Conservation (phyloP, 1,284 basidiomycete genomes). For the Phellinidium pouzarii region DNA sequence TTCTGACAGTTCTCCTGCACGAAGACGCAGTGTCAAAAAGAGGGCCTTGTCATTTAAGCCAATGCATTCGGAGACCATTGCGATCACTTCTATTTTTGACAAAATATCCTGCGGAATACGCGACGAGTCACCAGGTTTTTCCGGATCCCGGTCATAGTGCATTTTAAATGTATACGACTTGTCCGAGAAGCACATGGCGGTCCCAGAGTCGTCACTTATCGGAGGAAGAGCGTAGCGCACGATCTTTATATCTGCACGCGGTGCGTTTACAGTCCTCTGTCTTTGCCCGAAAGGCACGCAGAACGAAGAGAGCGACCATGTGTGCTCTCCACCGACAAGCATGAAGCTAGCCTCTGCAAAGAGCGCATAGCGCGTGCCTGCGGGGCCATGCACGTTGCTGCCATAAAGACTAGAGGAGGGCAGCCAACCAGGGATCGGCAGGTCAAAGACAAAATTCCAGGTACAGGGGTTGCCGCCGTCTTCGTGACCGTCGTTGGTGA, state of each 20-base stretch:
- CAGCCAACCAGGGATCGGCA: slow-evolving; percentile 73
- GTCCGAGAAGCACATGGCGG: slow-evolving; percentile 21
- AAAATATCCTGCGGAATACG: slow-evolving; percentile 47
- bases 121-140: slow-evolving; percentile 9
- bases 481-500: slow-evolving; percentile 42
- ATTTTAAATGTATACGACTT: slow-evolving; percentile 39
- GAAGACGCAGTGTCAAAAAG: slow-evolving; percentile 52
- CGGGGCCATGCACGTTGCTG: slow-evolving; percentile 29
- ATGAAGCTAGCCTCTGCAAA: slow-evolving; percentile 57
- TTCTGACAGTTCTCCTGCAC: slow-evolving; percentile 43
- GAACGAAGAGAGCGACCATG: slow-evolving; percentile 40
- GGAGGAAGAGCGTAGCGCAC: slow-evolving; percentile 41
- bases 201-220: slow-evolving; percentile 15
- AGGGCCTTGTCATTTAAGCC: slow-evolving; percentile 40
- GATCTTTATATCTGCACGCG: slow-evolving; percentile 33
- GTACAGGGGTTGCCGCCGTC: slow-evolving; percentile 43
- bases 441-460: slow-evolving; percentile 69
- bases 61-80: slow-evolving; percentile 50
- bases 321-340: slow-evolving; percentile 34
- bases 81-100: slow-evolving; percentile 53
- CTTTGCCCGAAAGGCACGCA: slow-evolving; percentile 41
- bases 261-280: slow-evolving; percentile 31
- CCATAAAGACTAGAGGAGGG: slow-evolving; percentile 51
- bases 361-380: slow-evolving; percentile 59
- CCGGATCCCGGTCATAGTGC: slow-evolving; percentile 22